phyloP scores from a whole-genome alignment of 129 eudicot species.

The Arctium lappa region DNA sequence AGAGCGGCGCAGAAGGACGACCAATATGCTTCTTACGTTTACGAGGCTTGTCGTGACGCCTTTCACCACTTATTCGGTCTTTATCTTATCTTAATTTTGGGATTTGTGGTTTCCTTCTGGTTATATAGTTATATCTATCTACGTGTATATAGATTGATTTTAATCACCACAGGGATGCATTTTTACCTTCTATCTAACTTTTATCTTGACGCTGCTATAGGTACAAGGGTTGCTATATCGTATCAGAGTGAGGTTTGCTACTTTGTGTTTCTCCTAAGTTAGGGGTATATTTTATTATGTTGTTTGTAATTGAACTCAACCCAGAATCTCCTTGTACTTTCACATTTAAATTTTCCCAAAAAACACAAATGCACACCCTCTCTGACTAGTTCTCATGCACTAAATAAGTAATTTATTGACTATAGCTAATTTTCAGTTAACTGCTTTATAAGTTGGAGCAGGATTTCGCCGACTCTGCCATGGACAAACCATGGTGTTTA shows the following conservation, averaged over 20 bases:
- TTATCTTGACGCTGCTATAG: constrained; percentile 31
- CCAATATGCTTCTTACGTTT: constrained; percentile 88
- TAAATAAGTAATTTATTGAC: neutral
- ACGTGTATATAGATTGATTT: neutral
- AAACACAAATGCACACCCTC: neutral
- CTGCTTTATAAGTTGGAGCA: neutral
- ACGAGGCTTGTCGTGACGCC: constrained; percentile 98
- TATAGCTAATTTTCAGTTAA: neutral
- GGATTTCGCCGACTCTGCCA: neutral
- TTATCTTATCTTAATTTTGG: neutral
- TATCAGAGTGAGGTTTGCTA: constrained; percentile 80
- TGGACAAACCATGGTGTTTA: neutral
- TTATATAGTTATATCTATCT: neutral
- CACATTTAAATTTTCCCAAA: neutral
- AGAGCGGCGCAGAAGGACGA: constrained; percentile 99
- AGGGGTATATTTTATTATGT: constrained; percentile 11
- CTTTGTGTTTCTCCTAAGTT: neutral
- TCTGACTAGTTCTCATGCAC: neutral
- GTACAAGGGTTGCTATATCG: constrained; percentile 84
- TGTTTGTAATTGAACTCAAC: neutral
- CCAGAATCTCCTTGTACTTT: neutral
- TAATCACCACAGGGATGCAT: neutral
- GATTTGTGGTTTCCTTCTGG: too few relatives aligned
- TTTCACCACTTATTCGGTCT: constrained; percentile 93
- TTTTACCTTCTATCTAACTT: neutral